Evolutionary conservation across 208 protist genomes (phyloP).

Genomic region (Trypanosoma congolense): DNA sequence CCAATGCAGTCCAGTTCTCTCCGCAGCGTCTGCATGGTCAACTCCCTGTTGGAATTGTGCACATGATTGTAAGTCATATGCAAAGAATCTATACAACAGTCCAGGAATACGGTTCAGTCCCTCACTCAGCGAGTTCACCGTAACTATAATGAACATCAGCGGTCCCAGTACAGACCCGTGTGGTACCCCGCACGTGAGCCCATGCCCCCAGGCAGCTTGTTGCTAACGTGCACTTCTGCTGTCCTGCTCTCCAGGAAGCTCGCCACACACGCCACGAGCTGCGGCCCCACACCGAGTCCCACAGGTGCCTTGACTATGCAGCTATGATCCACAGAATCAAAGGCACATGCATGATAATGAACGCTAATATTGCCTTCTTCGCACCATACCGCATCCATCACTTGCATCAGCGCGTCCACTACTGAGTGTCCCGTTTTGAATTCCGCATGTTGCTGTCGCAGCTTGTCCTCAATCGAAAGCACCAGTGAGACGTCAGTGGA

Average conservation of each 20-base stretch:
- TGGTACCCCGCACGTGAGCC: not conserved
- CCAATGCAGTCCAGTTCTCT: too few species aligned
- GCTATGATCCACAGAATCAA: not conserved
- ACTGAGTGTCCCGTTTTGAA: constrained; percentile 9
- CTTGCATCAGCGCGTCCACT: not conserved
- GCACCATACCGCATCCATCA: not conserved
- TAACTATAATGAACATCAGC: not conserved
- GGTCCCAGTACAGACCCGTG: not conserved
- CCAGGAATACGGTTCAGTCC: too few species aligned
- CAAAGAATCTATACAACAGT: too few species aligned
- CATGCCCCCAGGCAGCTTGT: not conserved
- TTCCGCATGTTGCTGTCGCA: constrained; percentile 1
- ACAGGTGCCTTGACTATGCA: not conserved
- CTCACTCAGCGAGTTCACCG: not conserved
- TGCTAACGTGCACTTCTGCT: not conserved
- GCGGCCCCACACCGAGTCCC: not conserved
- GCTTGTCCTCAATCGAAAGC: not conserved
- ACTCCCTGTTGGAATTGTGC: too few species aligned
- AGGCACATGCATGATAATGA: not conserved
- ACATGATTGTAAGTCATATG: too few species aligned
- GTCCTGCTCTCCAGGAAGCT: not conserved
- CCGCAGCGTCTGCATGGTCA: too few species aligned
- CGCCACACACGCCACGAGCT: not conserved
- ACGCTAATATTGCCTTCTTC: not conserved
- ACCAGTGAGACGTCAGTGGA: not conserved